A percentile compares a stretch with the other conserved stretches of the same genome.
These are phyloP conservation scores for Cystofilobasidium bisporidii DNA, from an alignment of 768 basidiomycete genomes.

Conservation along the genomic window DNA sequence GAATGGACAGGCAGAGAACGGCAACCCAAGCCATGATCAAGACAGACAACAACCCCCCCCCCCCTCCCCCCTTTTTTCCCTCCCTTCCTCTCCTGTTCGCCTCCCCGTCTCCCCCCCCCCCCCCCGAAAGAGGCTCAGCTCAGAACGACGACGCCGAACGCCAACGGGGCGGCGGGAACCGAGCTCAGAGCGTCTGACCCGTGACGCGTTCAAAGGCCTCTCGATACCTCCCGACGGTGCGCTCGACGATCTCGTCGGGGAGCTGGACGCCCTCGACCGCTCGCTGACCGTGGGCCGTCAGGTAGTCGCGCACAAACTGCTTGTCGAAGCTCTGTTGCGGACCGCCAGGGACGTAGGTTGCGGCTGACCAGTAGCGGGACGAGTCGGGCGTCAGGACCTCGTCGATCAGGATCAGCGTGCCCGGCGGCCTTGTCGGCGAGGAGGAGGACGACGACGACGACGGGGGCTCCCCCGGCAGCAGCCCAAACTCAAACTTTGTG, in stretches of 20 bases:
- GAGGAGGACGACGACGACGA: slow-evolving; percentile 11
- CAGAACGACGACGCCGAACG: too few species aligned
- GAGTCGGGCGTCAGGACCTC: slow-evolving; percentile 97
- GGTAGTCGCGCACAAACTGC: slow-evolving; percentile 87
- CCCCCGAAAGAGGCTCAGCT: too few species aligned
- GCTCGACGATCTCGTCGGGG: slow-evolving; percentile 61
- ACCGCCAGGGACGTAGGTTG: slow-evolving; percentile 60
- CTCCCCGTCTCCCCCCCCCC: too few species aligned
- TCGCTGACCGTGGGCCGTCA: slow-evolving; percentile 62
- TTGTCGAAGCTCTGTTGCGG: slow-evolving; percentile 90
- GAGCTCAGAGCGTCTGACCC: slow-evolving; percentile 31
- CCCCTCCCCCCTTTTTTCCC: too few species aligned
- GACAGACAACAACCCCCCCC: too few species aligned
- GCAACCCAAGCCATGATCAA: too few species aligned
- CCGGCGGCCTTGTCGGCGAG: slow-evolving; percentile 35
- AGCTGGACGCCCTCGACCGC: slow-evolving; percentile 64
- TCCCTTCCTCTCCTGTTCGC: too few species aligned
- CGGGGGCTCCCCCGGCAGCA: slow-evolving; percentile 47
- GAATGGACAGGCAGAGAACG: too few species aligned
- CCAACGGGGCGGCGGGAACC: too few species aligned
- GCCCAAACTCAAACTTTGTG: slow-evolving; percentile 97
- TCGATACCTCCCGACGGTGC: slow-evolving; percentile 66
- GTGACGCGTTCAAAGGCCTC: slow-evolving; percentile 52
- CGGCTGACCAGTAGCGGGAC: slow-evolving; percentile 87
- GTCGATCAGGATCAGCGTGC: slow-evolving; percentile 70